Base-by-base conservation (phyloP, 2,329 filamentous ascomycete species). In the Neonectria ditissima region DNA sequence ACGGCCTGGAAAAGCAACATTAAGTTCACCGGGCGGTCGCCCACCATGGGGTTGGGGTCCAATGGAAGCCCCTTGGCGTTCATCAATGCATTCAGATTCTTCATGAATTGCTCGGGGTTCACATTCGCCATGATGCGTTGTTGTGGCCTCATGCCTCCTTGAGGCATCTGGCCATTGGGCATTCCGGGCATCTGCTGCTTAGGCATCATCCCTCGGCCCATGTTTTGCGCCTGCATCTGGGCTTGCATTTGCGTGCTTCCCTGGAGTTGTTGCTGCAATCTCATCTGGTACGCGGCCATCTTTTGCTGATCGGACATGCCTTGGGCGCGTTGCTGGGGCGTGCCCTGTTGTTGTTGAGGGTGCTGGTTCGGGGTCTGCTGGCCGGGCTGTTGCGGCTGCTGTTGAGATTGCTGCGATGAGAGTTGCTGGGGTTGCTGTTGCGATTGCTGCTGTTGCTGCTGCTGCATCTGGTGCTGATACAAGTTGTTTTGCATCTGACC, bases 71-170 rank as follows among this genome's bases (percentile, higher is more conserved):
- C 88, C 63, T 91, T 89, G 51, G 88, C 85, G 63, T 86, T 86
- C 90, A 97, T 97, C 67, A 97, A 92, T n/a, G 85, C 81, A 20
- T 88, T 86, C 8, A 98, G 82, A 41, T 90, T 91, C 73, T 93
- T 92, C 78, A 97, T 84, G 67, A 94, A 94, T 32, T 85, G 84
- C 65, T 94, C 91, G 0, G 87, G 88, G 60, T 85, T 87, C 26
- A 80, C 80, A n/a, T 79, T 75, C 53, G 76, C 70, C 68, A 80
- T 77, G 26, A 78, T 79, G 54, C 80, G 77, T 55, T 77, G 79
- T 68, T 88, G 87, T 45, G 86, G 82, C 60, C 85, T 81, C 78
- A 85, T 83, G 10, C 77, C 80, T 22, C 80, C 80, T 6, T 81
- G 81, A 1, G 84, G 81, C 73, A 85, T 82, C 71, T 89, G 87